These are phyloP conservation scores for Aurantiochytrium sp. DNA, from an alignment of 108 stramenopile species.

Conservation along the genomic window DNA sequence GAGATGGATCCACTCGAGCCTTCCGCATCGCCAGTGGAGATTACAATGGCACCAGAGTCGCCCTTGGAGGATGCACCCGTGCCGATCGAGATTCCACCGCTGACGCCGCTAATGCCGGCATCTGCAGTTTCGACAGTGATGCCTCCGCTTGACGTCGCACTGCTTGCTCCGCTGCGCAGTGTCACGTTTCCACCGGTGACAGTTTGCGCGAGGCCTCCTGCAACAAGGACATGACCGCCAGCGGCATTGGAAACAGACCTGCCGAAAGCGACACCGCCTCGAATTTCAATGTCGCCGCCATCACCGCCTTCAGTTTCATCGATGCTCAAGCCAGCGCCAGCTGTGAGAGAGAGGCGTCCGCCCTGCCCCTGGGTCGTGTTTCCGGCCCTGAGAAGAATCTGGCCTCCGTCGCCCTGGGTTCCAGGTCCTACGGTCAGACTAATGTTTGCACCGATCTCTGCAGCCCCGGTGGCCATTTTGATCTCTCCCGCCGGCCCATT, in stretches of 20 bases:
- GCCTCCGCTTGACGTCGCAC: constrained; percentile 17
- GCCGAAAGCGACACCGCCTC: constrained; percentile 27
- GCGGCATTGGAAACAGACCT: not conserved
- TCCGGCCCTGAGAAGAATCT: not conserved
- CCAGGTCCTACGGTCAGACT: constrained; percentile 29
- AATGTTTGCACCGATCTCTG: not conserved
- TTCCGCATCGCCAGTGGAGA: not conserved
- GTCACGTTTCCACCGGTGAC: constrained; percentile 34
- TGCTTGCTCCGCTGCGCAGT: constrained; percentile 27
- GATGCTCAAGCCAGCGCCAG: not conserved
- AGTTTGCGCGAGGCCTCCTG: constrained; percentile 24
- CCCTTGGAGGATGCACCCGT: constrained; percentile 23
- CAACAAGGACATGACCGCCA: constrained; percentile 28
- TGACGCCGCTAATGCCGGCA: constrained; percentile 30
- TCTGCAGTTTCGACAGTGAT: constrained; percentile 21
- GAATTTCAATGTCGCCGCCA: constrained; percentile 29
- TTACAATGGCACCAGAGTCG: not conserved
- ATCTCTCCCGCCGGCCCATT: constrained; percentile 6
- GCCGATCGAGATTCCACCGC: constrained; percentile 21
- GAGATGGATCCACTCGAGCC: not conserved
- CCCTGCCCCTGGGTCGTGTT: not conserved
- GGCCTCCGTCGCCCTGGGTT: not conserved
- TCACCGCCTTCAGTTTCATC: not conserved
- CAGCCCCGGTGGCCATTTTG: not conserved
- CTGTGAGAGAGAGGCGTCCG: not conserved